phyloP scores from a whole-genome alignment of 2,329 filamentous ascomycete genomes.

The Verticillium nonalfalfae region DNA sequence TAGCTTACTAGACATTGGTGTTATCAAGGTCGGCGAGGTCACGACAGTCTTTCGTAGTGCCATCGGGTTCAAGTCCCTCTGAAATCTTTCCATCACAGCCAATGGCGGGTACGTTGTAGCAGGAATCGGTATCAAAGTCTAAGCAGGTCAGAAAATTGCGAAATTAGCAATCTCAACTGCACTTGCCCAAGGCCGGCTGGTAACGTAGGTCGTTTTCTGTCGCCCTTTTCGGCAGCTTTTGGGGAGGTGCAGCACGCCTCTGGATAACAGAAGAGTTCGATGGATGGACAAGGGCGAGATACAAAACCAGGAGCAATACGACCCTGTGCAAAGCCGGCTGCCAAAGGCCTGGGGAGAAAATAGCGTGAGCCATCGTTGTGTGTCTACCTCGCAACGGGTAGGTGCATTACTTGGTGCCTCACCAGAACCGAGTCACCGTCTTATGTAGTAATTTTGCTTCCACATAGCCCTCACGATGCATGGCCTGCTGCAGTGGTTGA shows the following conservation, averaged over 20 bases:
- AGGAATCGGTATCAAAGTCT: conserved; percentile 28
- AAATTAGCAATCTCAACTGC: not conserved
- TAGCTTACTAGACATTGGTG: conserved; percentile 20
- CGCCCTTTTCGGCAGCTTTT: not conserved
- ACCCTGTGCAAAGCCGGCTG: not conserved
- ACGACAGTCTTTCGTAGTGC: conserved; percentile 16
- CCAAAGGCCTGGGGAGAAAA: not conserved
- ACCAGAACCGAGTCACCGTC: not conserved
- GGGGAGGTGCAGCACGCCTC: not conserved
- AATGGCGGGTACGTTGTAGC: conserved; percentile 33
- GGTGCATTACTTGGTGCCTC: not conserved
- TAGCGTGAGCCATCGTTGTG: not conserved
- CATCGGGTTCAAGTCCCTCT: conserved; percentile 17
- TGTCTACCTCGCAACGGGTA: too few relatives aligned
- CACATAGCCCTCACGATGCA: not conserved
- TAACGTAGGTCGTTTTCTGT: not conserved
- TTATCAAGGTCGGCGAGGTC: conserved; percentile 20
- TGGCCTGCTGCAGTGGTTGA: not conserved
- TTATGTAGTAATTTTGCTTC: not conserved
- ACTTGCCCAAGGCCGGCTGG: not conserved
- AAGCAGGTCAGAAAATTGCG: not conserved
- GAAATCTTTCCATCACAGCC: conserved; percentile 22
- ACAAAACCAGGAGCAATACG: not conserved
- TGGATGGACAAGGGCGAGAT: not conserved
- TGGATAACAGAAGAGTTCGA: not conserved